Percentiles rank a stretch among this genome's conserved stretches.
These are phyloP conservation scores for Neoboletus subvelutipes DNA, from an alignment of 768 basidiomycete genomes.

Conservation along the genomic window DNA sequence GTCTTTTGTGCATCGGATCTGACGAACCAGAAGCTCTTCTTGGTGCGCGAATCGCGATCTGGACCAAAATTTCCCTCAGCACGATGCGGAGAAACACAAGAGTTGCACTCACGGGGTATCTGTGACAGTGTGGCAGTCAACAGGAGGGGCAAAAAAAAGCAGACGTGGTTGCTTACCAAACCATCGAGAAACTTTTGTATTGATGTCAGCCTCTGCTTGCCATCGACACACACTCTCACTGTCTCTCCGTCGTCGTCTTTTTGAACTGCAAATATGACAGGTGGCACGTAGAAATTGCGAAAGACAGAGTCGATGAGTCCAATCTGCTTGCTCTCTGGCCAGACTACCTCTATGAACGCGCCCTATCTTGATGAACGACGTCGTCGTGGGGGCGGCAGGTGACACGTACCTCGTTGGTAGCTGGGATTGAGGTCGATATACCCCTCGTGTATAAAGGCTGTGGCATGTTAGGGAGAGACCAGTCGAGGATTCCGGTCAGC, in stretches of 20 bases:
- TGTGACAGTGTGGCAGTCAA: slow-evolving; percentile 24
- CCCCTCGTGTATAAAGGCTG: slow-evolving; percentile 68
- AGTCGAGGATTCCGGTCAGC: slow-evolving; percentile 11
- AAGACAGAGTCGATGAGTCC: slow-evolving; percentile 51
- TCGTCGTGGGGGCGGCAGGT: not conserved
- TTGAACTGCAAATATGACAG: slow-evolving; percentile 46
- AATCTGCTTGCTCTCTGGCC: slow-evolving; percentile 67
- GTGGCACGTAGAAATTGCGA: slow-evolving; percentile 54
- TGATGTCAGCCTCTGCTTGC: slow-evolving; percentile 52
- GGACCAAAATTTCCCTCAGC: slow-evolving; percentile 16
- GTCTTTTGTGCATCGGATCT: slow-evolving; percentile 44
- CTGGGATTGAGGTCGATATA: slow-evolving; percentile 67
- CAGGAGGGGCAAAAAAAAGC: not conserved
- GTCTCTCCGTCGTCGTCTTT: slow-evolving; percentile 41
- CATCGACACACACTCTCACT: slow-evolving; percentile 49
- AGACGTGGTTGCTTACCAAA: slow-evolving; percentile 27
- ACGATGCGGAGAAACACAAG: slow-evolving; percentile 2
- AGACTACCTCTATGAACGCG: slow-evolving; percentile 61
- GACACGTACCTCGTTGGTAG: slow-evolving; percentile 64
- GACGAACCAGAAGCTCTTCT: slow-evolving; percentile 65
- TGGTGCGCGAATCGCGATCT: slow-evolving; percentile 59
- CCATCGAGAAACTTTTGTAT: slow-evolving; percentile 51
- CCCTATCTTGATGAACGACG: slow-evolving; percentile 1
- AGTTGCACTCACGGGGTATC: slow-evolving; percentile 51
- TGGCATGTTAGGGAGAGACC: not conserved